Evolutionary conservation across 306 rosid species (phyloP).

Genomic region (Albizia julibrissin): DNA sequence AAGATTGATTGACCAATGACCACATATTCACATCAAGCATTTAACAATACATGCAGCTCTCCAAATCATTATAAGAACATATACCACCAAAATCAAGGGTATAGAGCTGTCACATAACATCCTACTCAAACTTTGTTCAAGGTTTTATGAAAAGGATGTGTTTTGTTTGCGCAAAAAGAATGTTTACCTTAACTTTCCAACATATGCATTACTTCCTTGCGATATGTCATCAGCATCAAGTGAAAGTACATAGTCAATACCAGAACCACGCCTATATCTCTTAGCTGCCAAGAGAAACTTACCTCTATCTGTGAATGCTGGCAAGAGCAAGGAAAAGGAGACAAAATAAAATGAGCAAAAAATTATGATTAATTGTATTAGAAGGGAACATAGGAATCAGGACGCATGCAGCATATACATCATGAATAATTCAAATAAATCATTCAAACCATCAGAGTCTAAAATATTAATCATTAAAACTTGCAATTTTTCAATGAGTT

Average conservation of each 20-base stretch:
- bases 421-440: conserved; percentile 11
- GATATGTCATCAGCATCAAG: conserved; percentile 88
- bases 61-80: conserved; percentile 9
- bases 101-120: neutral
- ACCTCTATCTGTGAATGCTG: conserved; percentile 92
- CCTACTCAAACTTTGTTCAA: neutral
- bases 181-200: conserved; percentile 88
- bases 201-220: conserved; percentile 95
- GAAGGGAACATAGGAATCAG: conserved; percentile 22
- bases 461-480: neutral
- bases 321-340: neutral
- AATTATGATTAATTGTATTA: conserved; percentile 12
- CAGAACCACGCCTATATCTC: conserved; percentile 88
- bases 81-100: neutral
- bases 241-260: conserved; percentile 83
- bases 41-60: neutral
- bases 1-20: neutral
- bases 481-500: conserved; percentile 17
- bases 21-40: neutral
- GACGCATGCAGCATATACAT: conserved; percentile 17
- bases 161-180: conserved; percentile 32
- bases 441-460: neutral
- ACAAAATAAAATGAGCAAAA: neutral
- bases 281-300: conserved; percentile 94
- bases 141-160: neutral